Evolutionary conservation across 2,329 filamentous ascomycete species (phyloP).

Genomic region (Fusarium subtropicale): DNA sequence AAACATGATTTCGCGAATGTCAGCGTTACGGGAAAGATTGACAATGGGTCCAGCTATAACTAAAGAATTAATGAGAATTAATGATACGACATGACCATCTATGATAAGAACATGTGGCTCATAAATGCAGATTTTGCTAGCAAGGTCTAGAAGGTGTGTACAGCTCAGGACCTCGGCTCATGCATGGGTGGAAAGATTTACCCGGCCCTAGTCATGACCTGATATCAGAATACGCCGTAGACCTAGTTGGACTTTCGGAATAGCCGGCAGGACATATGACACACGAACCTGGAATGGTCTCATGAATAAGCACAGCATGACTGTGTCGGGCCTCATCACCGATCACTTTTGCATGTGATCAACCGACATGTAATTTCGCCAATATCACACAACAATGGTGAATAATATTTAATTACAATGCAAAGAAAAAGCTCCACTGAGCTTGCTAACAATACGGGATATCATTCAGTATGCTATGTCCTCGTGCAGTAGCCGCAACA

Average conservation of each 20-base stretch:
- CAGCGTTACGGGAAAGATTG: neutral
- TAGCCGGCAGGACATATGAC: neutral
- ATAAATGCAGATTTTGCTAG: neutral
- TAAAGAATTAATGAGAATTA: neutral
- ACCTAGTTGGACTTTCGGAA: neutral
- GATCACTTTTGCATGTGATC: slow-evolving; percentile 18
- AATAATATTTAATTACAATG: neutral
- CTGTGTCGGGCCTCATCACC: neutral
- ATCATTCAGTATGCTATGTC: slow-evolving; percentile 11
- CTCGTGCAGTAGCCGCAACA: slow-evolving; percentile 33
- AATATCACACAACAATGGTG: neutral
- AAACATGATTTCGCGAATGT: slow-evolving; percentile 9
- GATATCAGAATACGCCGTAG: slow-evolving; percentile 7
- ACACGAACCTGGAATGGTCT: neutral
- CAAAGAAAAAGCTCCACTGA: neutral
- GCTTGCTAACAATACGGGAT: neutral
- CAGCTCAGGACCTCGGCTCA: slow-evolving; percentile 22
- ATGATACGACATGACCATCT: neutral
- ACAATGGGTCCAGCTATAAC: neutral
- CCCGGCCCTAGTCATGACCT: slow-evolving; percentile 8
- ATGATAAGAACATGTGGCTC: neutral
- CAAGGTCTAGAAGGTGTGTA: neutral
- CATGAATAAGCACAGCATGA: neutral
- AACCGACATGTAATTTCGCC: slow-evolving; percentile 1
- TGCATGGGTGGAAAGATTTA: slow-evolving; percentile 15